These are phyloP conservation scores for Trichoderma gamsii DNA, from an alignment of 495 filamentous ascomycete species.

Conservation along the genomic window DNA sequence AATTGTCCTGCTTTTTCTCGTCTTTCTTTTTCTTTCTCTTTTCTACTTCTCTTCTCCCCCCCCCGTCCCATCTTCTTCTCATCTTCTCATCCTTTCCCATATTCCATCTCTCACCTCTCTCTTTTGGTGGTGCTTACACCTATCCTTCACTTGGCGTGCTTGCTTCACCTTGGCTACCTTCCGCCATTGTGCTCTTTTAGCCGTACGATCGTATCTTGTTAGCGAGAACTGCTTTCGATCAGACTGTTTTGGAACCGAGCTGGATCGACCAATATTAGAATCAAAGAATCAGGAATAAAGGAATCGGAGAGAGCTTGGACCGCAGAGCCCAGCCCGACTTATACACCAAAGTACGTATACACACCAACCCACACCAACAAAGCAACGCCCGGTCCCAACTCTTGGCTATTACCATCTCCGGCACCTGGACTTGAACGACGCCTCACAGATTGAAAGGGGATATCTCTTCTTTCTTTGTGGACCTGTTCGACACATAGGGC, in stretches of 20 bases:
- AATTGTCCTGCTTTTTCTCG: constrained; percentile 3
- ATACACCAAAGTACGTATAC: constrained; percentile 6
- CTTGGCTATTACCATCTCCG: neutral
- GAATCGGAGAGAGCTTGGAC: neutral
- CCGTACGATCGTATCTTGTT: neutral
- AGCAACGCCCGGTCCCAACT: neutral
- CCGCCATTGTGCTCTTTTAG: constrained; percentile 1
- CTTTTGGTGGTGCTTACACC: neutral
- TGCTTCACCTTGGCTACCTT: neutral
- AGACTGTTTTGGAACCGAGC: neutral
- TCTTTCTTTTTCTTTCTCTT: neutral
- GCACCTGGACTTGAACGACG: constrained; percentile 3
- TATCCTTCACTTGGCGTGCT: neutral
- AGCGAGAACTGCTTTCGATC: neutral
- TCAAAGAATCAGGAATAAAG: neutral
- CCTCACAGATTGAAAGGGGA: neutral
- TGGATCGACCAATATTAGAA: neutral
- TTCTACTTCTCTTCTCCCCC: constrained; percentile 14
- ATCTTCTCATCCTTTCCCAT: constrained; percentile 4
- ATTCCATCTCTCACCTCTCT: neutral
- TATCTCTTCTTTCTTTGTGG: constrained; percentile 1
- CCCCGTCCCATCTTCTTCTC: neutral
- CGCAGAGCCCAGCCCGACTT: neutral
- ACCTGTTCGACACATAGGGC: neutral
- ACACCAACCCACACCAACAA: neutral